Conservation (phyloP, 2,329 filamentous ascomycete species). For the Alternaria triticimaculans region DNA sequence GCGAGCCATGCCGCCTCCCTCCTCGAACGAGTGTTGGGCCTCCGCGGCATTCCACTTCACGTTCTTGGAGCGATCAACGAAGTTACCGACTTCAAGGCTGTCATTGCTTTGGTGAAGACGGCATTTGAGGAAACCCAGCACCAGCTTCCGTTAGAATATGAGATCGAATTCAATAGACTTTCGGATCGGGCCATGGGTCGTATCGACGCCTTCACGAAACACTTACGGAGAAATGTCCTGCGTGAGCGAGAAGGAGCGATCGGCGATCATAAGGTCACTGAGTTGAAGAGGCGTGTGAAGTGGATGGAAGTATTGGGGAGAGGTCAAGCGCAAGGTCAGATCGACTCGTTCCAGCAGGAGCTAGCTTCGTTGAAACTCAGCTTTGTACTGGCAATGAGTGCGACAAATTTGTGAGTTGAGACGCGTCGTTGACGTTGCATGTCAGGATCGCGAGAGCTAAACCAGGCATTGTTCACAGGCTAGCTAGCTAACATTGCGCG, state of each 20-base stretch:
- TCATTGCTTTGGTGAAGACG: not conserved
- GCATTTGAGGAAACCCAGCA: not conserved
- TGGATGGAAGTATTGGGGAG: not conserved
- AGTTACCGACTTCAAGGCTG: not conserved
- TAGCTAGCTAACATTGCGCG: not conserved
- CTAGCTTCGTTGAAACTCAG: not conserved
- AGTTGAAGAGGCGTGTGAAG: not conserved
- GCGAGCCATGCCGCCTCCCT: not conserved
- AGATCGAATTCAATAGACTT: not conserved
- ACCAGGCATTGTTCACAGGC: too few species aligned
- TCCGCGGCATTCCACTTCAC: not conserved
- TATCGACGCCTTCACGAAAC: not conserved
- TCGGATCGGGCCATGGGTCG: not conserved
- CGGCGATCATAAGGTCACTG: not conserved
- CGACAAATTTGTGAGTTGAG: not conserved
- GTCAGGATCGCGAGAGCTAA: too few species aligned
- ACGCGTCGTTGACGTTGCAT: too few species aligned
- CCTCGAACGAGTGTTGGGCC: not conserved
- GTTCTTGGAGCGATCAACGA: not conserved
- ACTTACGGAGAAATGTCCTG: not conserved
- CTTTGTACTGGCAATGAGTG: not conserved
- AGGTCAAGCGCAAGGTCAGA: not conserved
- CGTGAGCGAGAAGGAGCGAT: not conserved
- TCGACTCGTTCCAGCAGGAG: not conserved
- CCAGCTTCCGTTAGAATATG: not conserved